A percentile compares a stretch with the other conserved stretches of the same genome.
These are phyloP conservation scores for Botryotinia calthae DNA, from an alignment of 2,329 filamentous ascomycete species.

Conservation along the genomic window DNA sequence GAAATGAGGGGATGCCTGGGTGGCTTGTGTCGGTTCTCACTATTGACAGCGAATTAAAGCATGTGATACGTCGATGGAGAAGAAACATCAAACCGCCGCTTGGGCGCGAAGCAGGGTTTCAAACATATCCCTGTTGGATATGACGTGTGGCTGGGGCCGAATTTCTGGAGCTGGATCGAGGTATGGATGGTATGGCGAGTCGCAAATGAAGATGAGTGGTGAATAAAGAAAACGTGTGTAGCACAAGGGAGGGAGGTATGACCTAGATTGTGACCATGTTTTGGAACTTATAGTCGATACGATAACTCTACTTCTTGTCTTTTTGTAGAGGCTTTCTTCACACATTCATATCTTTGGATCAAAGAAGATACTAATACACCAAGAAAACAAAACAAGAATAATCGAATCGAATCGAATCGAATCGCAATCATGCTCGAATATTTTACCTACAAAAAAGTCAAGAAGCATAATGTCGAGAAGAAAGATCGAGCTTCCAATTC, in stretches of 20 bases:
- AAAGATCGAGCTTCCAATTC: conserved; percentile 9
- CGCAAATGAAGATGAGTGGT: not conserved
- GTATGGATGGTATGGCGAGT: not conserved
- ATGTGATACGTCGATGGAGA: not conserved
- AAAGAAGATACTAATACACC: not conserved
- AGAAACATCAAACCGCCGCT: not conserved
- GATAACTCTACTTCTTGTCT: not conserved
- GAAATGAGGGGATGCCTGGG: not conserved
- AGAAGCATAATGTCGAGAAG: conserved; percentile 57
- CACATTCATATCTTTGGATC: not conserved
- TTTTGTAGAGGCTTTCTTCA: not conserved
- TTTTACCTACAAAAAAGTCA: conserved; percentile 60
- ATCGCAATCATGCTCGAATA: conserved; percentile 57
- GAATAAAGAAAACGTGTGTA: conserved; percentile 12
- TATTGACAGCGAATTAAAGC: not conserved
- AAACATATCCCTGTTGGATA: not conserved
- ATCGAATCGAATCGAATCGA: conserved; percentile 21
- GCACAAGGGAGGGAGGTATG: not conserved
- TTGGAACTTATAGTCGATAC: not conserved
- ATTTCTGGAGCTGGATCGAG: not conserved
- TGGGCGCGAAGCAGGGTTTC: not conserved
- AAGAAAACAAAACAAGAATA: not conserved
- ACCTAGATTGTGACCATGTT: conserved; percentile 10
- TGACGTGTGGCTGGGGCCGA: conserved; percentile 16
- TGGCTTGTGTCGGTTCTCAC: not conserved